phyloP scores from a whole-genome alignment of 2,329 filamentous ascomycete genomes.

The Diaporthe australafricana region DNA sequence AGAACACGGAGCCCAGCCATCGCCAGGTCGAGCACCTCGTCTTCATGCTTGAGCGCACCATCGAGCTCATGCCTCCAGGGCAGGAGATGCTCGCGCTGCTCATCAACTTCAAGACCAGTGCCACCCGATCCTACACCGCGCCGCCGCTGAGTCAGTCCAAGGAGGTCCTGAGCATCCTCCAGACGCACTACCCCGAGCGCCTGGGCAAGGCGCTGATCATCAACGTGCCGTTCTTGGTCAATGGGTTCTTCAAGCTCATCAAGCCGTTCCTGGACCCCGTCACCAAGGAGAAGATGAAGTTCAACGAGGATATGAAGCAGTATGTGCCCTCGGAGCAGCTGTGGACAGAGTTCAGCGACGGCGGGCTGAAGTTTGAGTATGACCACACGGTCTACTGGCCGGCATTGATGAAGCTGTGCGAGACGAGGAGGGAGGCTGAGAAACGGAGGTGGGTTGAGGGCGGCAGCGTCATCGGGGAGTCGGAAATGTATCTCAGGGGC shows the following conservation, averaged over 20 bases:
- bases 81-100: slow-evolving; percentile 89
- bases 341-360: slow-evolving; percentile 76
- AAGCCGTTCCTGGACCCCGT: slow-evolving; percentile 96
- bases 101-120: slow-evolving; percentile 90
- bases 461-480: slow-evolving; percentile 86
- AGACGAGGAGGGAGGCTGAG: slow-evolving; percentile 71
- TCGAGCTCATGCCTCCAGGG: slow-evolving; percentile 87
- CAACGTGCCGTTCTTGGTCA: slow-evolving; percentile 88
- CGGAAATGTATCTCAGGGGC: slow-evolving; percentile 87
- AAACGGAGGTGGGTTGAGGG: slow-evolving; percentile 80
- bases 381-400: slow-evolving; percentile 93
- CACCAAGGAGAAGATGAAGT: slow-evolving; percentile 95
- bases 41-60: slow-evolving; percentile 91
- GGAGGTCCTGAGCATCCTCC: slow-evolving; percentile 89
- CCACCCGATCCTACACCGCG: slow-evolving; percentile 76
- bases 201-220: slow-evolving; percentile 90
- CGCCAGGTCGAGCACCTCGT: slow-evolving; percentile 94
- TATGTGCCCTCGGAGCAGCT: slow-evolving; percentile 87
- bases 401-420: slow-evolving; percentile 78
- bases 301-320: slow-evolving; percentile 89
- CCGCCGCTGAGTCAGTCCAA: slow-evolving; percentile 81
- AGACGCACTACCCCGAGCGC: slow-evolving; percentile 95
- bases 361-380: slow-evolving; percentile 89
- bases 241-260: slow-evolving; percentile 95
- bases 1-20: slow-evolving; percentile 90